phyloP scores from a whole-genome alignment of 106 monocot species.

The Phalaenopsis equestris region DNA sequence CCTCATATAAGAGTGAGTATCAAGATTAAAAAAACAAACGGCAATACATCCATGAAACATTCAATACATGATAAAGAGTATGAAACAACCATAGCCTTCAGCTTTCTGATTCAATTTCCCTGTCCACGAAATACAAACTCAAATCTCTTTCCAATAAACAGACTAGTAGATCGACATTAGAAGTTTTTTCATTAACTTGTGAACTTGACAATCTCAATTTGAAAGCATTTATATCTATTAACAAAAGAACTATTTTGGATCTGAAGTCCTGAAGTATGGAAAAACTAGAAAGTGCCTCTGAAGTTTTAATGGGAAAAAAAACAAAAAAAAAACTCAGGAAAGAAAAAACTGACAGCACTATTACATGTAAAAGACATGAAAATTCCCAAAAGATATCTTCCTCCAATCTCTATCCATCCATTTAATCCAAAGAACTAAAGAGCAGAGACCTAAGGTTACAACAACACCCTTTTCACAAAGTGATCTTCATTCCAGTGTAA shows the following conservation, averaged over 20 bases:
- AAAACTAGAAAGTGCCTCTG: too few relatives aligned
- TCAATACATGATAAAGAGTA: too few relatives aligned
- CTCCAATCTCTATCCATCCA: neutral
- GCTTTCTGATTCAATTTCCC: too few relatives aligned
- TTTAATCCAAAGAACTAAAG: neutral
- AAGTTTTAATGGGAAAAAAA: too few relatives aligned
- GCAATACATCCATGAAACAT: too few relatives aligned
- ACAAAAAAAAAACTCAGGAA: too few relatives aligned
- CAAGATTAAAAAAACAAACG: too few relatives aligned
- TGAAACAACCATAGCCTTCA: too few relatives aligned
- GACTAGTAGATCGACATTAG: neutral
- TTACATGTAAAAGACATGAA: neutral
- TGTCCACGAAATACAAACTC: too few relatives aligned
- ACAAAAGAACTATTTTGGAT: neutral
- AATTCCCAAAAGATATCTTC: neutral
- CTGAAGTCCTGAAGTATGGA: neutral
- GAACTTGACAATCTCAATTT: neutral
- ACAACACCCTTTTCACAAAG: neutral
- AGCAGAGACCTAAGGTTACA: neutral
- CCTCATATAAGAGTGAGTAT: too few relatives aligned
- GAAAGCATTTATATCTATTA: neutral
- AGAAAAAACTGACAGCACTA: too few relatives aligned
- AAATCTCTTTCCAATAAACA: neutral
- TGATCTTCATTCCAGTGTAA: neutral
- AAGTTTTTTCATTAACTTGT: neutral